Base-by-base conservation (phyloP, 495 filamentous ascomycete species). In the Podospora pseudocomata region DNA sequence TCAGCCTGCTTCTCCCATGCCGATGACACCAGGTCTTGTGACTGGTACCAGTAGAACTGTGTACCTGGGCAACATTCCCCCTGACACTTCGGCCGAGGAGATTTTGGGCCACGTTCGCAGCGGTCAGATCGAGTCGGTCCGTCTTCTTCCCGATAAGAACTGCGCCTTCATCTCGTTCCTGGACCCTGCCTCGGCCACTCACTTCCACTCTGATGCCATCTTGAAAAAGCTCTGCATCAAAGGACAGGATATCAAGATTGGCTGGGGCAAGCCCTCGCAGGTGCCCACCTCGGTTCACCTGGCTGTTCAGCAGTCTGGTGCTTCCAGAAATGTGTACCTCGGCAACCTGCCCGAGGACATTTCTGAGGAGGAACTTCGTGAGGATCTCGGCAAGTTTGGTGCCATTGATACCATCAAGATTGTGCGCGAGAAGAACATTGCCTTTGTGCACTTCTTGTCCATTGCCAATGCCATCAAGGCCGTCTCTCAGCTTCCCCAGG, bases 141-240 rank as follows among this genome's bases (percentile, higher is more conserved):
- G 95, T 69, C 85, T 98, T 70, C 86, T 99, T 49, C 92, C 94
- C 19, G 95, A 99, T 81, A 99, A 98, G 91, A 99, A 98, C 84
- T 99, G 95, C 79, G 95, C 95, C 68, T 99, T 99, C 83, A 99
- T 99, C 75, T 99, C 95, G 15, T 99, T 99, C 81, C 84, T 98
- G 70, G 95, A 99, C 74, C 92, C 93, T 70, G 94, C 92, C 81
- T 97, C 96, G 30, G 95, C 95, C 60, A 97, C 93, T 26, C 95
- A 99, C 78, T 99, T 99, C 81, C 95, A 99, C 83, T 99, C 95
- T 30, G 95, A 99, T 84, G 95, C 95, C 67, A 98, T 99, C 75
- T 87, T 99, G 85, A 99, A 99, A 85, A 98, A 98, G 82, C 87
- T 99, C 73, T 91, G 94, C 68, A 95, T 99, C 81, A 91, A 94